Evolutionary conservation across 2,329 filamentous ascomycete genomes (phyloP).

Genomic region (Neofusicoccum sp.): DNA sequence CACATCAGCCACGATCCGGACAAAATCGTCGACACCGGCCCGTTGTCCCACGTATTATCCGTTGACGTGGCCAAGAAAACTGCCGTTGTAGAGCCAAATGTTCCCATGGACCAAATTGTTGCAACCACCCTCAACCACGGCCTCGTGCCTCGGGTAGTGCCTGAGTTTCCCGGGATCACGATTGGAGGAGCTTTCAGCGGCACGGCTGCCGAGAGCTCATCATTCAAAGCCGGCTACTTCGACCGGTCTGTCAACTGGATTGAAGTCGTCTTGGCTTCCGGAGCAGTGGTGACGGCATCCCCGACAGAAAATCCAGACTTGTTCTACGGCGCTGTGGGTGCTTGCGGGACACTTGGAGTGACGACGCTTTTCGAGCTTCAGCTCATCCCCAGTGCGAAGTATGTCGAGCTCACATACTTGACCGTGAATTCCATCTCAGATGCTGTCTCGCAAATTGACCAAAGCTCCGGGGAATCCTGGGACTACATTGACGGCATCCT

Average conservation of each 20-base stretch:
- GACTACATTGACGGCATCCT: constrained; percentile 54
- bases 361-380: constrained; percentile 56
- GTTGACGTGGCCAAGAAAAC: constrained; percentile 55
- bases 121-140: constrained; percentile 54
- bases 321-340: constrained; percentile 65
- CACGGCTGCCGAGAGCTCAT: constrained; percentile 66
- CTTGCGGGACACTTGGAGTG: constrained; percentile 65
- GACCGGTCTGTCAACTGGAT: constrained; percentile 60
- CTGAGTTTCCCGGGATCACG: constrained; percentile 72
- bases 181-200: constrained; percentile 67
- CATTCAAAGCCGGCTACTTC: constrained; percentile 64
- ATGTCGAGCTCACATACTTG: constrained; percentile 11
- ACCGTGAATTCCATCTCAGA: not conserved
- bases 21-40: constrained; percentile 60
- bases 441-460: not conserved
- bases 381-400: constrained; percentile 27
- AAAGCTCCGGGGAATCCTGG: constrained; percentile 28
- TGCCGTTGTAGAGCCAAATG: constrained; percentile 68
- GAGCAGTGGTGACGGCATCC: constrained; percentile 56
- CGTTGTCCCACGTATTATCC: constrained; percentile 60
- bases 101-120: constrained; percentile 64
- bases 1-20: constrained; percentile 30
- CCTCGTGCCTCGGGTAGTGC: constrained; percentile 64
- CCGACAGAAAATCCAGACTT: constrained; percentile 56
- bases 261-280: constrained; percentile 64